Base-by-base conservation (phyloP, 331 rosid genomes). In the Arachis monticola region DNA sequence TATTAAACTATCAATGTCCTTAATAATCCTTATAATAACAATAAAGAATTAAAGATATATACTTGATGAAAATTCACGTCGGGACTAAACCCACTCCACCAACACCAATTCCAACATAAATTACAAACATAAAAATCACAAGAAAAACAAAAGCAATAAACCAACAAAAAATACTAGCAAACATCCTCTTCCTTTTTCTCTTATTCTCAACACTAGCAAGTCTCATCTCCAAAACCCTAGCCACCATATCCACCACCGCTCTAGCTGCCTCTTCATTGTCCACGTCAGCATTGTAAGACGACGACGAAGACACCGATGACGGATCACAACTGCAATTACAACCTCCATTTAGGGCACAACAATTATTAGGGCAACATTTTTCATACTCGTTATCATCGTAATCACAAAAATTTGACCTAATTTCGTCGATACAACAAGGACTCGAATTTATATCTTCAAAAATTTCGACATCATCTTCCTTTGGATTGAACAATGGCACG, bases 41-140 rank as follows among this genome's bases (percentile, higher is more conserved):
- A 22, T 22, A 22, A 22, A 22, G 27, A 22, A 22, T 22, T 22
- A 22, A 22, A 22, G 27, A 22, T 22, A 22, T 22, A 22, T 22
- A 22, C 27, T 22, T 22, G 27, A 22, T 22, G 27, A 22, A 22
- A 8, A 11, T 10, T 86, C 85, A 88, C 13, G 93, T 88, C 63
- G 91, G 93, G 40, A 83, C 85, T 56, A 81, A 51, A 64, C 65
- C 11, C 56, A 31, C 74, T 60, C 42, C 57, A 53, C 38, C 6
- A 53, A 17, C 46, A 67, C 59, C 69, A 69, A 30, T 51, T 79
- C 78, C 81, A 65, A 55, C 51, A 57, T 64, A 69, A 55, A 76
- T 60, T 17, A 80, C 14, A 67, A 48, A 87, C 46, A 85, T 27
- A 31, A 70, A 85, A 79, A 81, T 50, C 1, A 81, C 2, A 59